Conservation (phyloP, 768 basidiomycete genomes). For the Coprinopsis sp. region DNA sequence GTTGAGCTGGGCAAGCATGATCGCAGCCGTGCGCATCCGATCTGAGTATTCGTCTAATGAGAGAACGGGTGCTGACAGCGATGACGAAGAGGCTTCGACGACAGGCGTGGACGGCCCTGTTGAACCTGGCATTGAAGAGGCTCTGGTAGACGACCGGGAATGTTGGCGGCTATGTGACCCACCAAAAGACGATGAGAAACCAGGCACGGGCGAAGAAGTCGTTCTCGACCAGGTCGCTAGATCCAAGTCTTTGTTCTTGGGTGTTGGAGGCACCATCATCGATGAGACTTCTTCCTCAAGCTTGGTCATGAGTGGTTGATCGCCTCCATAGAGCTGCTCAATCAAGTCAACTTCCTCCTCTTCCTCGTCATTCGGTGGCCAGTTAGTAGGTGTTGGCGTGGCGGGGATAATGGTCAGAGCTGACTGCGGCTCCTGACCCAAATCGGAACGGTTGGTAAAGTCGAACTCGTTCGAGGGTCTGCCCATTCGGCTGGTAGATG, state of each 20-base stretch:
- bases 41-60: constrained; percentile 98
- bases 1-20: constrained; percentile 97
- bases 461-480: constrained; percentile 3
- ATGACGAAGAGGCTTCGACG: background rate
- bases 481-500: background rate
- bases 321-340: constrained; percentile 87
- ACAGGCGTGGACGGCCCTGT: background rate
- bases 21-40: constrained; percentile 95
- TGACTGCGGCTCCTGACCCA: constrained; percentile 8
- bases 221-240: constrained; percentile 64
- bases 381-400: constrained; percentile 16
- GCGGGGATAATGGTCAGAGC: constrained; percentile 9
- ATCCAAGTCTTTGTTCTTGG: constrained; percentile 88
- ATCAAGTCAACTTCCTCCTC: constrained; percentile 95
- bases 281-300: constrained; percentile 80
- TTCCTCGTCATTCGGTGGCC: constrained; percentile 19
- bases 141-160: background rate
- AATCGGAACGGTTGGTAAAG: constrained; percentile 25
- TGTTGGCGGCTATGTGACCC: background rate
- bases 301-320: constrained; percentile 64
- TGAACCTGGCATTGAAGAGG: background rate
- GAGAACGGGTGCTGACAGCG: constrained; percentile 33
- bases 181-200: constrained; percentile 7
- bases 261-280: constrained; percentile 74
- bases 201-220: constrained; percentile 13